Evolutionary conservation across 2,329 filamentous ascomycete genomes (phyloP).

Genomic region (Hypocreales sp.): DNA sequence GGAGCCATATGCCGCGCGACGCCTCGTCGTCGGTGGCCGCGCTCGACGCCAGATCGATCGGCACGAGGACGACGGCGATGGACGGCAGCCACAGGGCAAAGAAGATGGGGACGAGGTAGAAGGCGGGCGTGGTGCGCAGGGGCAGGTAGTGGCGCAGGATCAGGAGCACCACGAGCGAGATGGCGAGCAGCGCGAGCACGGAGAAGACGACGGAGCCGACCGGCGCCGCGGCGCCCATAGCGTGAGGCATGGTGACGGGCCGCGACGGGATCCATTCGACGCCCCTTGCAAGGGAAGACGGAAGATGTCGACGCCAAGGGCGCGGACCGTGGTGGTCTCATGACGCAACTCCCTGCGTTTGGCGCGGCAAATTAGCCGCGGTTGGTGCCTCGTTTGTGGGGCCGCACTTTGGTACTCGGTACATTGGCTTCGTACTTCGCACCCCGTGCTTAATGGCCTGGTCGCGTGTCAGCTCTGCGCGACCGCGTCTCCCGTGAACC

Average conservation of each 20-base stretch:
- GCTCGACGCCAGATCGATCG: constrained; percentile 86
- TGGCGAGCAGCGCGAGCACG: constrained; percentile 51
- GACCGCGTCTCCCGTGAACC: too few species aligned
- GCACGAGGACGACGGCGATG: constrained; percentile 80
- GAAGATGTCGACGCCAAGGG: background rate
- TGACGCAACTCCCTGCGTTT: constrained; percentile 5
- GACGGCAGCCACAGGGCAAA: constrained; percentile 88
- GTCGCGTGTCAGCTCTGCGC: too few species aligned
- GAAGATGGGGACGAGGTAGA: constrained; percentile 84
- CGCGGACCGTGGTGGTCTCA: constrained; percentile 1
- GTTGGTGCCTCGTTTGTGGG: too few species aligned
- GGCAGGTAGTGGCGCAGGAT: constrained; percentile 84
- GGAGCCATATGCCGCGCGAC: constrained; percentile 74
- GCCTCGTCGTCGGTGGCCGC: constrained; percentile 56
- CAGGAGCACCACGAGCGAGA: constrained; percentile 64
- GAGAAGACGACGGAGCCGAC: constrained; percentile 72
- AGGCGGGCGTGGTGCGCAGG: constrained; percentile 76
- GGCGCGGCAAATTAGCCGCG: too few species aligned
- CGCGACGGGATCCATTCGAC: constrained; percentile 13
- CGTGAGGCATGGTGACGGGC: constrained; percentile 32
- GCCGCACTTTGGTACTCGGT: too few species aligned
- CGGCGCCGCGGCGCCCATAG: constrained; percentile 39
- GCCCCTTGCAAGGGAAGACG: constrained; percentile 4
- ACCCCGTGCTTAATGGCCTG: too few species aligned
- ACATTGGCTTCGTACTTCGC: too few species aligned